Base-by-base conservation (phyloP, 169 alveolate species). In the Plasmodium inui region DNA sequence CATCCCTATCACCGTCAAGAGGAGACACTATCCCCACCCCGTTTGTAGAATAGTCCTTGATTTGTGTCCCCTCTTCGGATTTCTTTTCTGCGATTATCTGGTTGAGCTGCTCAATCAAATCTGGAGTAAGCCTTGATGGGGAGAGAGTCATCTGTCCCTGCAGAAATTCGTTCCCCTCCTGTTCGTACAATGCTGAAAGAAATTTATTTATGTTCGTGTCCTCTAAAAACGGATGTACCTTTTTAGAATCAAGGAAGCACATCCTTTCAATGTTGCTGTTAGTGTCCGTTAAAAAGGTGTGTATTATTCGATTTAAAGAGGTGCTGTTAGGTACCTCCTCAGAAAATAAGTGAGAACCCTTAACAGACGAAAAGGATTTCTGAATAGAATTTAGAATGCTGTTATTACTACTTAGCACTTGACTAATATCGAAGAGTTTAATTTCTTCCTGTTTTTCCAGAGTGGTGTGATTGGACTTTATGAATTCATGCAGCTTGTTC, bases 401-500 rank as follows among this genome's bases (percentile, higher is more conserved):
- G 8, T 17, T 55, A 79, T 88, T 79, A 70, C 82, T 61, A 67
- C 89, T 61, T 34, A 88, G 50, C 9, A 88, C 94, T 88, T 88
- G 90, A 61, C 83, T 88, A 26, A 88, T 88, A 67, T 88, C 83
- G 82, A 88, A 88, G 46, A 88, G 53, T 88, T 88, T 88, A 12
- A 79, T 55, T 26, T 91, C 92, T 7, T 53, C 85, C 32, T 82
- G 79, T 44, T 81, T 90, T 70, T 81, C 95, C 41, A 81, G 12
- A 37, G 57, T 82, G 67, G 37, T 84, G 50, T 83, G 71, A 61
- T 91, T 81, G 44, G 85, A 81, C 82, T 91, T 81, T 17, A 81
- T 71, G 50, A 82, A 91, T 14, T 81, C 85, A 14, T 91, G 53
- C 28, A 91, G 55, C 28, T 74, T 39, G 37, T 91, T 82, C 39